These are phyloP conservation scores for Lactarius deliciosus DNA, from an alignment of 768 basidiomycete genomes.

Conservation along the genomic window DNA sequence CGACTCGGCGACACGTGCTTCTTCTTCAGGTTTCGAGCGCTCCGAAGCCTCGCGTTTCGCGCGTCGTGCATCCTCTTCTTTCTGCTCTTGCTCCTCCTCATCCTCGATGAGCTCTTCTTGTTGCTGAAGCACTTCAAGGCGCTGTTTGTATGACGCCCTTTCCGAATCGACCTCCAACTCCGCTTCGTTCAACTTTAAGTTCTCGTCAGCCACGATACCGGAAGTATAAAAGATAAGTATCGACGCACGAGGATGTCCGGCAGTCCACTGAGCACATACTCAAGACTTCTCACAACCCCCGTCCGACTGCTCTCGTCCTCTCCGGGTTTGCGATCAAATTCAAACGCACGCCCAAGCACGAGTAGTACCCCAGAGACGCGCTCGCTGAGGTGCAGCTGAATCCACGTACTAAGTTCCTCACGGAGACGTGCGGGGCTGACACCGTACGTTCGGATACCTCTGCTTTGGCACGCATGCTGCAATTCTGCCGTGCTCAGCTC, in stretches of 20 bases:
- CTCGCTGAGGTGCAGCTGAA: constrained; percentile 85
- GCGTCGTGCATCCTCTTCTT: constrained; percentile 89
- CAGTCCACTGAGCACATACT: constrained; percentile 86
- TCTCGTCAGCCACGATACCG: constrained; percentile 7
- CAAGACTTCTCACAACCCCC: constrained; percentile 75
- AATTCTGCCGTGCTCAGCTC: constrained; percentile 89
- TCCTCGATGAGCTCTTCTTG: constrained; percentile 99
- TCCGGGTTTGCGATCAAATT: constrained; percentile 77
- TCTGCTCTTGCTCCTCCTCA: constrained; percentile 96
- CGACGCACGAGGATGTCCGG: constrained; percentile 86
- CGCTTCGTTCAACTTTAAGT: constrained; percentile 84
- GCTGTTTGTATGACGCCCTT: constrained; percentile 94
- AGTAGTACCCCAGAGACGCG: constrained; percentile 92
- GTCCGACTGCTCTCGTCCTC: constrained; percentile 83
- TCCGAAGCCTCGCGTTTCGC: constrained; percentile 81
- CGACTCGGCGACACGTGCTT: constrained; percentile 74
- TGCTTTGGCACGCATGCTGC: constrained; percentile 88
- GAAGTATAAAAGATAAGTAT: neutral
- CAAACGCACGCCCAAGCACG: constrained; percentile 91
- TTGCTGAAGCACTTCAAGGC: constrained; percentile 94
- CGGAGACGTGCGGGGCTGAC: constrained; percentile 85
- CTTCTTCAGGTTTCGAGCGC: constrained; percentile 50
- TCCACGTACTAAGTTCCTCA: constrained; percentile 92
- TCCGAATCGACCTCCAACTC: constrained; percentile 95
- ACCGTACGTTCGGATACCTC: constrained; percentile 87